A percentile compares a stretch with the other conserved stretches of the same genome.
These are phyloP conservation scores for Scutellaria galericulata DNA, from an alignment of 257 asterid genomes.

Conservation along the genomic window DNA sequence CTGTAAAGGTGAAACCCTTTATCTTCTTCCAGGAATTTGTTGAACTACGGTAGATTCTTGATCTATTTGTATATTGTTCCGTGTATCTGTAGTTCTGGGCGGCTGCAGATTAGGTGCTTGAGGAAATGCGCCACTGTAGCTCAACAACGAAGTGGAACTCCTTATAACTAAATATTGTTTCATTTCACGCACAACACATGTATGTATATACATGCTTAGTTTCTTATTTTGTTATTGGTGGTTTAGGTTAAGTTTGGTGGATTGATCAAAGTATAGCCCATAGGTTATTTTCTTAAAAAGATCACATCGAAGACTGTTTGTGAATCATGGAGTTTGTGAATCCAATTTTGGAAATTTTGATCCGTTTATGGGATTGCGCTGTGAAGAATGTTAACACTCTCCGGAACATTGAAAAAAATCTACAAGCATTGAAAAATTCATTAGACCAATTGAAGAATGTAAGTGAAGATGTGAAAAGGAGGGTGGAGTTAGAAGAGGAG, in stretches of 20 bases:
- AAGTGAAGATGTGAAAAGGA: conserved; percentile 32
- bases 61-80: background rate
- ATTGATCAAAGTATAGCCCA: background rate
- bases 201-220: background rate
- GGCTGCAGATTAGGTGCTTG: background rate
- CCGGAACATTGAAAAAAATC: background rate
- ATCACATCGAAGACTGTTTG: background rate
- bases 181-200: background rate
- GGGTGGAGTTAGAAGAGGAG: conserved; percentile 37
- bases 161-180: background rate
- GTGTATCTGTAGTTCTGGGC: background rate
- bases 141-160: background rate
- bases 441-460: conserved; percentile 26
- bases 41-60: background rate
- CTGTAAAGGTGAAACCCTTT: background rate
- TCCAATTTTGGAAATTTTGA: conserved; percentile 34
- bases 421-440: conserved; percentile 24
- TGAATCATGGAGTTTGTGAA: conserved; percentile 27
- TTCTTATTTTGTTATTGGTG: conserved; percentile 6
- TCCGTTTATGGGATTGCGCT: conserved; percentile 32
- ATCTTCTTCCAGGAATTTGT: background rate
- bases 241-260: background rate
- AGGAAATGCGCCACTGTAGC: background rate
- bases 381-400: conserved; percentile 20
- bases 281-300: background rate